Conservation (phyloP, 2,329 filamentous ascomycete species). For the Neofusicoccum umdonicola region DNA sequence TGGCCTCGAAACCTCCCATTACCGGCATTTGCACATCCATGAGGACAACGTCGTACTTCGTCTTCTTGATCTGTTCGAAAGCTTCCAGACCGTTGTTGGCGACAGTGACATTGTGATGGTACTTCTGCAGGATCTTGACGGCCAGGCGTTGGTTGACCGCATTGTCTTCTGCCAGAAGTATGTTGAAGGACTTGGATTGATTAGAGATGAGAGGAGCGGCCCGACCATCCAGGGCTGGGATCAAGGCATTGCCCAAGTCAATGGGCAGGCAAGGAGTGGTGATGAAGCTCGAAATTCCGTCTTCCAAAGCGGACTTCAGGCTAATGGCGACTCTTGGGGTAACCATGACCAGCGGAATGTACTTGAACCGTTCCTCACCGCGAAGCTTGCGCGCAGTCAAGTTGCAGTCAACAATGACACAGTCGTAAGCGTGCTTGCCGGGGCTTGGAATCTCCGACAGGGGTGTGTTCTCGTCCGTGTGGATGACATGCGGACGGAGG, state of each 20-base stretch:
- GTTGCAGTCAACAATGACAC: constrained; percentile 92
- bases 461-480: constrained; percentile 67
- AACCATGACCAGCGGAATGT: constrained; percentile 90
- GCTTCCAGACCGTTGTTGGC: constrained; percentile 94
- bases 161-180: constrained; percentile 94
- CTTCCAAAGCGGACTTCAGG: constrained; percentile 87
- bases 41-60: constrained; percentile 91
- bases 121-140: constrained; percentile 96
- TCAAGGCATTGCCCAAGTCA: constrained; percentile 92
- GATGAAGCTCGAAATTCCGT: constrained; percentile 99
- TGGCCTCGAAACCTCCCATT: constrained; percentile 94
- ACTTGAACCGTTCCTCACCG: constrained; percentile 93
- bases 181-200: constrained; percentile 92
- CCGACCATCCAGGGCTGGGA: constrained; percentile 89
- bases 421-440: constrained; percentile 71
- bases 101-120: constrained; percentile 87
- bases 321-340: constrained; percentile 87
- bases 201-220: constrained; percentile 89
- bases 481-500: constrained; percentile 79
- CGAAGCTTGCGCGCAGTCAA: constrained; percentile 83
- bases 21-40: constrained; percentile 99
- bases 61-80: constrained; percentile 85
- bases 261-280: constrained; percentile 93
- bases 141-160: constrained; percentile 94
- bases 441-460: constrained; percentile 32